These are phyloP conservation scores for Epichloe elymi DNA, from an alignment of 2,329 filamentous ascomycete genomes.

Conservation along the genomic window DNA sequence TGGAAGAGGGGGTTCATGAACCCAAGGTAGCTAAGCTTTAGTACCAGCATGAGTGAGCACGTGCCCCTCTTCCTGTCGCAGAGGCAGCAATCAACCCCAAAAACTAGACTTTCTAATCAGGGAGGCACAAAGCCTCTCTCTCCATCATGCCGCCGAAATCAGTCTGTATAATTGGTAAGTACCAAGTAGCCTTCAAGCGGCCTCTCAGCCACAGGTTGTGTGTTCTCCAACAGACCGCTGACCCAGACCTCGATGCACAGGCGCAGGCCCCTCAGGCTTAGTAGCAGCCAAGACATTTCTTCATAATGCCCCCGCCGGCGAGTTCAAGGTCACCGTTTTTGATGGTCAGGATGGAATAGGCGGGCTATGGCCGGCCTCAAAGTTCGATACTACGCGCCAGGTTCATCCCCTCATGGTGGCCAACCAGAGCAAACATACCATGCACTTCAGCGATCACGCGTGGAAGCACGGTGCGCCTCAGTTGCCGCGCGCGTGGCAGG, in stretches of 20 bases:
- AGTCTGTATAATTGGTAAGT: constrained; percentile 1
- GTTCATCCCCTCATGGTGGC: constrained; percentile 55
- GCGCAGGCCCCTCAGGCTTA: constrained; percentile 55
- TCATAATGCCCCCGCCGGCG: constrained; percentile 36
- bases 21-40: too few relatives aligned
- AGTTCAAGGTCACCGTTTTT: constrained; percentile 57
- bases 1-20: too few relatives aligned
- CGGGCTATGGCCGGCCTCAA: constrained; percentile 59
- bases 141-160: neutral
- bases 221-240: neutral
- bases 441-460: constrained; percentile 58
- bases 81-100: too few relatives aligned
- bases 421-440: constrained; percentile 67
- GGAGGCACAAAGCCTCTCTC: neutral
- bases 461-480: constrained; percentile 50
- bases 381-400: constrained; percentile 33
- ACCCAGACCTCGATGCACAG: constrained; percentile 22
- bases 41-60: too few relatives aligned
- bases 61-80: too few relatives aligned
- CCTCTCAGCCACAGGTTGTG: neutral
- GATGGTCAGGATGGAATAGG: constrained; percentile 54
- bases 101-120: too few relatives aligned
- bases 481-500: constrained; percentile 65
- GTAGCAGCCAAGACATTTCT: constrained; percentile 62
- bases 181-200: neutral